Percentiles rank a stretch among this genome's conserved stretches.
Conservation (phyloP, 2,329 filamentous ascomycete species). For the Fusarium incarnatum region DNA sequence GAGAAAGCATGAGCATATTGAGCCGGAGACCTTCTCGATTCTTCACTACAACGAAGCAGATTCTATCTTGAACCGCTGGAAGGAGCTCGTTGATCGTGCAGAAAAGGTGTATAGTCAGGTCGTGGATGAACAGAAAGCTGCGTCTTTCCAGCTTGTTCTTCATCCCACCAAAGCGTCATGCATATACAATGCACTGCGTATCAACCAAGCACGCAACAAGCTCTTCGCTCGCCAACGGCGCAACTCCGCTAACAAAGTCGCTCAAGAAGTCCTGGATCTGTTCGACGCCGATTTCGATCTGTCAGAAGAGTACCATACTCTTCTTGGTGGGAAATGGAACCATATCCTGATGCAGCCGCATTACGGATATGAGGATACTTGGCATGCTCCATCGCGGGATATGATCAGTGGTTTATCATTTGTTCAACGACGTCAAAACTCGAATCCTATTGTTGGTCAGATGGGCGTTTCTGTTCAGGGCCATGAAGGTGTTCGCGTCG, state of each 20-base stretch:
- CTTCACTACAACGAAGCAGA: slow-evolving; percentile 71
- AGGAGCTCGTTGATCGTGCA: slow-evolving; percentile 56
- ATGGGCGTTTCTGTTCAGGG: slow-evolving; percentile 75
- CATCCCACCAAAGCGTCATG: slow-evolving; percentile 67
- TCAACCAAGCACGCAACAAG: slow-evolving; percentile 59
- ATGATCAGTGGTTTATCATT: slow-evolving; percentile 65
- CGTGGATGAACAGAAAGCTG: slow-evolving; percentile 56
- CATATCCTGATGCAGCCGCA: slow-evolving; percentile 64
- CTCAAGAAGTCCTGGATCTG: slow-evolving; percentile 58
- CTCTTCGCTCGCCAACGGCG: slow-evolving; percentile 65
- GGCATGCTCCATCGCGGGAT: slow-evolving; percentile 67
- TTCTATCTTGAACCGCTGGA: slow-evolving; percentile 61
- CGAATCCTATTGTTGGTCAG: slow-evolving; percentile 66
- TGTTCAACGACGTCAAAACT: slow-evolving; percentile 62
- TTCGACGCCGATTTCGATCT: slow-evolving; percentile 65
- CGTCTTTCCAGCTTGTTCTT: slow-evolving; percentile 69
- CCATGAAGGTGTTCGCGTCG: slow-evolving; percentile 67
- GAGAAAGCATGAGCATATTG: slow-evolving; percentile 69
- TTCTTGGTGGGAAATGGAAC: slow-evolving; percentile 66
- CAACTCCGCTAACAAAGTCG: slow-evolving; percentile 63
- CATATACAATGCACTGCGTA: slow-evolving; percentile 60
- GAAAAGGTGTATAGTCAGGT: slow-evolving; percentile 56
- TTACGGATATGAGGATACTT: slow-evolving; percentile 64
- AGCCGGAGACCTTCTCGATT: slow-evolving; percentile 65
- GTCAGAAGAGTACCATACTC: slow-evolving; percentile 62